phyloP scores from a whole-genome alignment of 352 stramenopile genomes.

The Pelagophyceae sp. region DNA sequence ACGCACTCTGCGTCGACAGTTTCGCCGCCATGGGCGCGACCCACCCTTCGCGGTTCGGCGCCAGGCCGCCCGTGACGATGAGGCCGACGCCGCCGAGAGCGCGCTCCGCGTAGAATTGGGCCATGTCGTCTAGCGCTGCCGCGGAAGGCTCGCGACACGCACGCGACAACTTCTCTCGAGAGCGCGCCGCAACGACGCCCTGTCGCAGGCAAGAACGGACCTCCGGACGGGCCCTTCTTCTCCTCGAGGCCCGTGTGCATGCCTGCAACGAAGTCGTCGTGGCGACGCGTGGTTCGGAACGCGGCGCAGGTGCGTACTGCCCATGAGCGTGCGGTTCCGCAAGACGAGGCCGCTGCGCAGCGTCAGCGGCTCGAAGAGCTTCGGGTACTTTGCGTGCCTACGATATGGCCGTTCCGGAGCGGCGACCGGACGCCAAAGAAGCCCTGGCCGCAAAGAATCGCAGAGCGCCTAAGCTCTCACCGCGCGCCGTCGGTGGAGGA shows the following conservation, averaged over 20 bases:
- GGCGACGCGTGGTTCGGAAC: neutral
- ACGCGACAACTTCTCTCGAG: constrained; percentile 24
- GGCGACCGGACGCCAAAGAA: no score
- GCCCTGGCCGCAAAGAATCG: no score
- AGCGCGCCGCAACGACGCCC: constrained; percentile 26
- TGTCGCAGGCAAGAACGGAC: no score
- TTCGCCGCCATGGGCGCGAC: constrained; percentile 84
- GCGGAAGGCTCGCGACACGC: constrained; percentile 38
- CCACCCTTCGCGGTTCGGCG: constrained; percentile 81
- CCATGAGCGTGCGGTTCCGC: constrained; percentile 10
- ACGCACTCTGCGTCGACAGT: constrained; percentile 71
- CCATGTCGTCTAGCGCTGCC: constrained; percentile 72
- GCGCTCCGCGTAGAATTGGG: constrained; percentile 83
- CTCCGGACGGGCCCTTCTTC: constrained; percentile 42
- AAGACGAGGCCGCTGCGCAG: neutral
- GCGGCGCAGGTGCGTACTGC: neutral
- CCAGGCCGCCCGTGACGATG: constrained; percentile 82
- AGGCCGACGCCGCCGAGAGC: constrained; percentile 81
- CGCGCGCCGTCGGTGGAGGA: no score
- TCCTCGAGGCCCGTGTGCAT: constrained; percentile 62
- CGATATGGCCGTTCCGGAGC: no score
- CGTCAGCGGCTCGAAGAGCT: neutral
- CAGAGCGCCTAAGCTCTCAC: no score
- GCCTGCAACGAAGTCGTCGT: neutral
- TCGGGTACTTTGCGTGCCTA: neutral